phyloP scores from a whole-genome alignment of 139 green algal species.

The Picochlorum sp. region DNA sequence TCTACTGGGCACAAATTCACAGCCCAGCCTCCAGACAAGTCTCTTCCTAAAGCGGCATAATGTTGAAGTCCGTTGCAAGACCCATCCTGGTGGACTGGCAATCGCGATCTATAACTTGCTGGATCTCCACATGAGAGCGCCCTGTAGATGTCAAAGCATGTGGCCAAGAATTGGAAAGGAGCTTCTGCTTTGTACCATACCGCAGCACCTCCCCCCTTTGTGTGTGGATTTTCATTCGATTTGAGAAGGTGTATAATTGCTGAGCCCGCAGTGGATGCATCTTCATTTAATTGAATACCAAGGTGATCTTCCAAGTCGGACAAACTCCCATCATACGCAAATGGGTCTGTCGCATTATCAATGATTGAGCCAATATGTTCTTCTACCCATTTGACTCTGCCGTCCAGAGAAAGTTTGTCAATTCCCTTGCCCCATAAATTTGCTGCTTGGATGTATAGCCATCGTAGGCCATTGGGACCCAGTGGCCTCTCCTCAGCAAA shows the following conservation, averaged over 20 bases:
- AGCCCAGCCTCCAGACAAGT: conserved; percentile 54
- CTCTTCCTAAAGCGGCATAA: conserved; percentile 87
- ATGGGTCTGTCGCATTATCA: conserved; percentile 31
- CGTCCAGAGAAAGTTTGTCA: conserved; percentile 78
- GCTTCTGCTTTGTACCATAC: conserved; percentile 81
- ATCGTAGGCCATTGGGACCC: conserved; percentile 67
- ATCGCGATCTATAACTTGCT: conserved; percentile 43
- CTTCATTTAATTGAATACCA: not conserved
- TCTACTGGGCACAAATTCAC: conserved; percentile 80
- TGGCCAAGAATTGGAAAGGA: conserved; percentile 87
- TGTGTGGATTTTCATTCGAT: not conserved
- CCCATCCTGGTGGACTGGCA: conserved; percentile 89
- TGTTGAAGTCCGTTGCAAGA: conserved; percentile 98
- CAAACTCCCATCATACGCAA: conserved; percentile 1
- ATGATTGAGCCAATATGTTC: conserved; percentile 52
- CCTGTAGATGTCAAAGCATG: conserved; percentile 72
- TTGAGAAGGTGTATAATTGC: not conserved
- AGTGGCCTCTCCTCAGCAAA: conserved; percentile 68
- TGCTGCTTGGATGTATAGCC: conserved; percentile 68
- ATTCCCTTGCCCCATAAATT: conserved; percentile 73
- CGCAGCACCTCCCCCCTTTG: conserved; percentile 13
- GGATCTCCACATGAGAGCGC: conserved; percentile 60
- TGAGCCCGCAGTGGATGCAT: not conserved
- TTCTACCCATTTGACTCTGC: conserved; percentile 48
- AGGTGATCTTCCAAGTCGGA: conserved; percentile 6